Evolutionary conservation across 2,329 filamentous ascomycete genomes (phyloP), one percentile per base, ranked within the genome.

Genomic region (Cyphellophora attinorum): DNA sequence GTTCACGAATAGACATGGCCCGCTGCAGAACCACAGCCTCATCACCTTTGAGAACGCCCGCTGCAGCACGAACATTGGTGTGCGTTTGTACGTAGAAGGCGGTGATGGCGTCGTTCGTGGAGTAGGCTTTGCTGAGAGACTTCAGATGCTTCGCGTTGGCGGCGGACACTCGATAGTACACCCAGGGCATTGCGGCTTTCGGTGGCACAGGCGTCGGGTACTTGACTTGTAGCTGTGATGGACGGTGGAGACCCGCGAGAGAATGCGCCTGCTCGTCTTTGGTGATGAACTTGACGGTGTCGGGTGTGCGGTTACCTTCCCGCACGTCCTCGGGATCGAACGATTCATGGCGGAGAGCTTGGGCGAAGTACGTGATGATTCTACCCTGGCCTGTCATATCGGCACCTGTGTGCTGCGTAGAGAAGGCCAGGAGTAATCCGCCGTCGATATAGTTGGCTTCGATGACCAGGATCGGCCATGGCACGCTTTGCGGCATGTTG

Each of bases 321-420:
- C 33, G 29, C 12, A 40, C 19, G 3, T 34, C 16, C 19, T 23
- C 11, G 6, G 29, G 33, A 28, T 35, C 34, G n/a, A 36, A 29
- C 17, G 21, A 31, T 15, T 37, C 29, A 10, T 32, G 32, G 5
- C 33, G 19, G 16, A 21, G 11, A 11, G 33, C 27, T 5, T 28
- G 17, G 8, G 37, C 34, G n/a, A 40, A 40, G 8, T 32, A 29
- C n/a, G 25, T 19, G 15, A 40, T 36, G 10, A 40, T n/a, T 10
- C 31, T n/a, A 11, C 27, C 27, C 31, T 39, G 37, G 10, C 37
- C 37, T 10, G 34, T 39, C 37, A 39, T 39, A 13, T 52, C 50
- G 13, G 51, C 43, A 19, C 49, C 46, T 19, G 50, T 53, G 27
- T 54, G 51, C 29, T 51, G 49, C 0, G 41, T 41, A 1, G 47